phyloP scores from a whole-genome alignment of 2,329 filamentous ascomycete species.

The Phialocephala sp. region DNA sequence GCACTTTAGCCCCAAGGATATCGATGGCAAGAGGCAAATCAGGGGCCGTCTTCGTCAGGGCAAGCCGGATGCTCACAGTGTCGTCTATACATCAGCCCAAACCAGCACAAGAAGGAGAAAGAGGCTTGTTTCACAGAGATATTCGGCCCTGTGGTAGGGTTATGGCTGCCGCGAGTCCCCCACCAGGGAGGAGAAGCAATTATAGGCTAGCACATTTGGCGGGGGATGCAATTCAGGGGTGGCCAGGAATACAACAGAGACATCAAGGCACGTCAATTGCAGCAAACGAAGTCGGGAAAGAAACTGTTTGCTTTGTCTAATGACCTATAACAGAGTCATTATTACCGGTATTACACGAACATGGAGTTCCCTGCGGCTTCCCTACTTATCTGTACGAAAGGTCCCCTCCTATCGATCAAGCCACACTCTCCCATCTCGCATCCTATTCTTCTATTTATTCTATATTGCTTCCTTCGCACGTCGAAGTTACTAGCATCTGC shows the following conservation, averaged over 20 bases:
- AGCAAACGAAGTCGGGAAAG: not conserved
- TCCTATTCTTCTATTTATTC: not conserved
- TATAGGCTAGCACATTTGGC: not conserved
- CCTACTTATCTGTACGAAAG: not conserved
- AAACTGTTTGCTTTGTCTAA: not conserved
- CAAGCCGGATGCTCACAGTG: not conserved
- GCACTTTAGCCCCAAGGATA: not conserved
- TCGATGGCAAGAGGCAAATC: not conserved
- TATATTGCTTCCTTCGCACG: too few species aligned
- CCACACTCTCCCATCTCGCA: not conserved
- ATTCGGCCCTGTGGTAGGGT: not conserved
- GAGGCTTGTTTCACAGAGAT: not conserved
- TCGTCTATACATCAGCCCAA: not conserved
- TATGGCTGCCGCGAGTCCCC: not conserved
- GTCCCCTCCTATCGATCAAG: not conserved
- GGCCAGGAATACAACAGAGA: not conserved
- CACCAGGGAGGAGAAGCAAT: not conserved
- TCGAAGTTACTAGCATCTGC: too few species aligned
- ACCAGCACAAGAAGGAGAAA: not conserved
- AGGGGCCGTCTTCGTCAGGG: not conserved
- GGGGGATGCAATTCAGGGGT: not conserved
- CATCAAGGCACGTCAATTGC: not conserved
- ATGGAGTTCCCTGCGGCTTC: not conserved
- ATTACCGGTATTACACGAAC: not conserved
- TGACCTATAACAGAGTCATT: not conserved